Evolutionary conservation across 106 monocot genomes (phyloP).

Genomic region (Dendrobium huoshanense): DNA sequence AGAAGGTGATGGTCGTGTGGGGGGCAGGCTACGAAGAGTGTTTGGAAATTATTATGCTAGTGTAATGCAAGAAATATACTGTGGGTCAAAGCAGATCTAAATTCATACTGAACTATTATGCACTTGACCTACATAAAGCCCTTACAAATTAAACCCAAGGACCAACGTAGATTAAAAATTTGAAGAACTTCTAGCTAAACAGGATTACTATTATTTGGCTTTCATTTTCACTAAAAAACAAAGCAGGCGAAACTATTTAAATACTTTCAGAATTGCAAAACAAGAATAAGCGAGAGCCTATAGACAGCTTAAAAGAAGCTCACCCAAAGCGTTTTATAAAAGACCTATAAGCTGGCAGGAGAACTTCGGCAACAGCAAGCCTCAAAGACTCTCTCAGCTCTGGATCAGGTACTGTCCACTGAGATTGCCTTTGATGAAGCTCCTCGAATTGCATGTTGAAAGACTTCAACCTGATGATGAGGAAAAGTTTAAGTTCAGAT

Average conservation of each 20-base stretch:
- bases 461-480: constrained; percentile 35
- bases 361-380: constrained; percentile 55
- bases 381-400: constrained; percentile 62
- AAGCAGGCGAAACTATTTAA: background rate
- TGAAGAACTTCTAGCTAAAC: background rate
- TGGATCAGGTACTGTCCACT: constrained; percentile 48
- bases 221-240: background rate
- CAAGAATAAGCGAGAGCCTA: background rate
- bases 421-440: constrained; percentile 41
- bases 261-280: background rate
- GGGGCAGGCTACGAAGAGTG: too few species aligned
- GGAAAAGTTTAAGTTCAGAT: background rate
- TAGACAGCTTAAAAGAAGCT: constrained; percentile 10
- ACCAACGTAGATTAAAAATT: background rate
- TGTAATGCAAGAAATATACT: too few species aligned
- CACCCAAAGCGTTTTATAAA: constrained; percentile 65
- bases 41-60: too few species aligned
- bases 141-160: background rate
- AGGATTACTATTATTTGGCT: background rate
- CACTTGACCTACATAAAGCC: background rate
- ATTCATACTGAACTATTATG: too few species aligned
- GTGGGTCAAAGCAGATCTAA: too few species aligned
- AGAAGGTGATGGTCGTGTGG: too few species aligned
- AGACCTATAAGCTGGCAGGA: constrained; percentile 64
- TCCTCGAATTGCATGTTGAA: constrained; percentile 49